phyloP scores from a whole-genome alignment of 495 filamentous ascomycete genomes.

The Parathielavia hyrcaniae region DNA sequence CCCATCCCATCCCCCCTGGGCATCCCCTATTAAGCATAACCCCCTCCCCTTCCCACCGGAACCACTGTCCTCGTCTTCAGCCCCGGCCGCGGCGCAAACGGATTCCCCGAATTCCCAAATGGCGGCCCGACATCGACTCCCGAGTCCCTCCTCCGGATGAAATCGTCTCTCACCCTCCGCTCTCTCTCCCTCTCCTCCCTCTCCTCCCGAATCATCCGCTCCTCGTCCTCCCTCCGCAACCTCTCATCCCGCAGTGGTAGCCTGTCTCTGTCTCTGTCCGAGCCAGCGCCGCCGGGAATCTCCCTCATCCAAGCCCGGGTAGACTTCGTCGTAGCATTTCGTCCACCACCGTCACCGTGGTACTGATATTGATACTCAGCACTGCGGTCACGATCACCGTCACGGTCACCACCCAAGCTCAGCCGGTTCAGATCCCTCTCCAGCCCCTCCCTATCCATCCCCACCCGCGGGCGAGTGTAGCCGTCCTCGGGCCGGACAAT shows the following conservation, averaged over 20 bases:
- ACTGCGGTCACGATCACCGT: neutral
- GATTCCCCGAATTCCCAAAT: conserved; percentile 3
- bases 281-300: neutral
- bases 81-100: conserved; percentile 1
- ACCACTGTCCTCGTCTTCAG: neutral
- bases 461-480: neutral
- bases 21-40: neutral
- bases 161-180: neutral
- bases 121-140: conserved; percentile 1
- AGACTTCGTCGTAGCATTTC: no score
- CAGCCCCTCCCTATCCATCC: neutral
- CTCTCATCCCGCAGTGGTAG: conserved; percentile 2
- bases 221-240: conserved; percentile 1
- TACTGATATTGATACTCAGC: neutral
- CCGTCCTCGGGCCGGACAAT: neutral
- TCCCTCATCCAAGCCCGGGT: neutral
- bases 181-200: neutral
- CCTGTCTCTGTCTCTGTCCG: neutral
- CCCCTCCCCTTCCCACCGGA: neutral
- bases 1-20: neutral
- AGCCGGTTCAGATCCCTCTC: conserved; percentile 2
- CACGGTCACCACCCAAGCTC: neutral
- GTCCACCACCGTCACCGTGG: no score
- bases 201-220: neutral
- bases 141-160: conserved; percentile 1